Conservation (phyloP, 1,139 yeast species). For the Sugiyamaella castrensis region DNA sequence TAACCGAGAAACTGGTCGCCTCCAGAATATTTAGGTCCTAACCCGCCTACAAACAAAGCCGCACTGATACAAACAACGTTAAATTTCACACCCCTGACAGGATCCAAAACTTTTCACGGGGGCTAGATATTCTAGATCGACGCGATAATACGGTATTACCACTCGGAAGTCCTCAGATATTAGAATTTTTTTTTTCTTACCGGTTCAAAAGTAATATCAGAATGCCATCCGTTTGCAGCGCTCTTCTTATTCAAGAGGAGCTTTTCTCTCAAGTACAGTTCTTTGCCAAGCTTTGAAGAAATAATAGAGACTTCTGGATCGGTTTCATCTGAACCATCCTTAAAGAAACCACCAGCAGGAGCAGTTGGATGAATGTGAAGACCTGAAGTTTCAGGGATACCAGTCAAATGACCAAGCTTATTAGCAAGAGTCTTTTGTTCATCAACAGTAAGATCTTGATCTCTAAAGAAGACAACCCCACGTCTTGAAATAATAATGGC, state of each 20-base stretch:
- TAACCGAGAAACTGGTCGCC: too few species aligned
- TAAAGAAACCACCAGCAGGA: slow-evolving; percentile 31
- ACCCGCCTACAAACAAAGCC: too few species aligned
- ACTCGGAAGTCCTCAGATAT: too few species aligned
- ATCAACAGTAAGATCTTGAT: slow-evolving; percentile 56
- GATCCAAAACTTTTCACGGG: too few species aligned
- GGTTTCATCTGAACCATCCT: slow-evolving; percentile 17
- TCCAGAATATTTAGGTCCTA: too few species aligned
- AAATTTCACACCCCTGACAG: too few species aligned
- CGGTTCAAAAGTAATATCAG: slow-evolving; percentile 47
- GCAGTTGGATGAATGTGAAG: slow-evolving; percentile 44
- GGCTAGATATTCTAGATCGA: too few species aligned
- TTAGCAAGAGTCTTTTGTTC: slow-evolving; percentile 52
- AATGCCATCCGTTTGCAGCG: slow-evolving; percentile 40
- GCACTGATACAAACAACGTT: too few species aligned
- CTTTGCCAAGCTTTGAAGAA: slow-evolving; percentile 27
- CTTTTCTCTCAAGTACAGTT: slow-evolving; percentile 22
- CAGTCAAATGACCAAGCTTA: slow-evolving; percentile 61
- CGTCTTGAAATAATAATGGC: slow-evolving; percentile 61
- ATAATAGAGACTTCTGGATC: slow-evolving; percentile 29
- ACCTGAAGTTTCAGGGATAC: slow-evolving; percentile 66
- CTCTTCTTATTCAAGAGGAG: background rate
- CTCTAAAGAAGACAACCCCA: slow-evolving; percentile 64
- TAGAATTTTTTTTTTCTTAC: too few species aligned
- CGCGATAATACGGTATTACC: too few species aligned